These are phyloP conservation scores for Penicillium corylophilum DNA, from an alignment of 2,329 filamentous ascomycete species.

Conservation along the genomic window DNA sequence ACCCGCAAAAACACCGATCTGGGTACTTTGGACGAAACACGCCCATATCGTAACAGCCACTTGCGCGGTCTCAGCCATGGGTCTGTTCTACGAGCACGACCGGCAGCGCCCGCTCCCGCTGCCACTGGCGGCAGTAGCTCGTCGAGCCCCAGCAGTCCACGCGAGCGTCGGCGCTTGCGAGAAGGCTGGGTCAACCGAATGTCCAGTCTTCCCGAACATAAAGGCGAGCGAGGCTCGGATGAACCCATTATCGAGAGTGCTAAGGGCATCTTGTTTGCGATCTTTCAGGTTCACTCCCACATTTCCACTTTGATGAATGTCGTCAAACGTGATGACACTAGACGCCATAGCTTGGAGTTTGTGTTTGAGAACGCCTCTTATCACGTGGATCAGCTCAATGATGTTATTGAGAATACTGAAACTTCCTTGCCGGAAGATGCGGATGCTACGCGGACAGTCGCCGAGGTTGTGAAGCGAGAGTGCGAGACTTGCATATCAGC, in stretches of 20 bases:
- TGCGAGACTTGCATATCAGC: constrained; percentile 51
- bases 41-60: constrained; percentile 54
- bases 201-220: constrained; percentile 59
- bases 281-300: constrained; percentile 53
- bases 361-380: constrained; percentile 57
- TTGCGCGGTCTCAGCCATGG: constrained; percentile 59
- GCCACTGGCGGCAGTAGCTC: constrained; percentile 40
- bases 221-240: constrained; percentile 46
- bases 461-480: constrained; percentile 46
- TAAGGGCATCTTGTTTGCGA: constrained; percentile 55
- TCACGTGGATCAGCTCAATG: constrained; percentile 57
- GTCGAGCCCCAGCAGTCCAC: constrained; percentile 46
- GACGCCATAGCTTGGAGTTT: constrained; percentile 54
- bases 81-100: constrained; percentile 48
- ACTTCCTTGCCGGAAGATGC: constrained; percentile 51
- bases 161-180: constrained; percentile 41
- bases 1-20: constrained; percentile 57
- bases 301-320: constrained; percentile 49
- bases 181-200: constrained; percentile 52
- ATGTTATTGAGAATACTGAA: constrained; percentile 52
- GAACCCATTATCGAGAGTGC: constrained; percentile 56
- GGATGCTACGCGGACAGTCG: constrained; percentile 43
- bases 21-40: constrained; percentile 53
- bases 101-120: constrained; percentile 24
- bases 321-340: constrained; percentile 47